These are phyloP conservation scores for Ophiostoma triangulosporum DNA, from an alignment of 2,329 filamentous ascomycete genomes.

Conservation along the genomic window DNA sequence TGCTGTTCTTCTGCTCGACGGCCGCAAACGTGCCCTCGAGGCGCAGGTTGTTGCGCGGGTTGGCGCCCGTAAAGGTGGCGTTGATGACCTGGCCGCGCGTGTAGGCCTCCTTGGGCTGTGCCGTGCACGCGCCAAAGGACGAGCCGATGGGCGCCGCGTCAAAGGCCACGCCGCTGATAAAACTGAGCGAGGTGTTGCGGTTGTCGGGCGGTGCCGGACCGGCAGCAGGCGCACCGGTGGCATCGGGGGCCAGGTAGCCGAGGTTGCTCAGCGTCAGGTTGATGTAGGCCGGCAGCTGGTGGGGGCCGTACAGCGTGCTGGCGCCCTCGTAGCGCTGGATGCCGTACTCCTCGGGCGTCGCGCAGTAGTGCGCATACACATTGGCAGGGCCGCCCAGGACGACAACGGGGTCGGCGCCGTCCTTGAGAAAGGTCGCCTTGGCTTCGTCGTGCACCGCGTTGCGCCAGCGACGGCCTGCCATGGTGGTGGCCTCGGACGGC, in stretches of 20 bases:
- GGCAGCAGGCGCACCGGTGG: constrained; percentile 28
- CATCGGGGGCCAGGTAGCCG: constrained; percentile 44
- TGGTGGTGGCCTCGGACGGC: constrained; percentile 79
- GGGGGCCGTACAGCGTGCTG: constrained; percentile 73
- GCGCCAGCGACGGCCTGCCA: constrained; percentile 81
- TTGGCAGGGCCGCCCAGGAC: constrained; percentile 84
- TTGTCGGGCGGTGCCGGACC: constrained; percentile 67
- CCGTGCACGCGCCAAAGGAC: constrained; percentile 50
- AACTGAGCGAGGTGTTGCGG: constrained; percentile 57
- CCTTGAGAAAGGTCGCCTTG: constrained; percentile 23
- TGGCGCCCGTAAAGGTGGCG: constrained; percentile 68
- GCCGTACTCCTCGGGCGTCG: constrained; percentile 65
- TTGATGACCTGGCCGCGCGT: constrained; percentile 43
- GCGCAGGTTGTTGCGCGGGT: constrained; percentile 73
- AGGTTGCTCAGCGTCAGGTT: constrained; percentile 67
- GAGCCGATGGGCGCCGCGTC: constrained; percentile 55
- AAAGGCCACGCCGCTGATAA: constrained; percentile 67
- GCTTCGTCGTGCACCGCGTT: constrained; percentile 47
- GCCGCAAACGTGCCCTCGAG: constrained; percentile 66
- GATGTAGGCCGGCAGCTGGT: constrained; percentile 76
- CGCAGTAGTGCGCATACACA: constrained; percentile 73
- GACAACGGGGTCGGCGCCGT: constrained; percentile 47
- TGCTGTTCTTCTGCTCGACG: constrained; percentile 47
- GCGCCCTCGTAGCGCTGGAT: constrained; percentile 77
- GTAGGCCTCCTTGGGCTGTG: constrained; percentile 39